Evolutionary conservation across 176 grass and related monocot genomes (phyloP).

Genomic region (Carex parvula): DNA sequence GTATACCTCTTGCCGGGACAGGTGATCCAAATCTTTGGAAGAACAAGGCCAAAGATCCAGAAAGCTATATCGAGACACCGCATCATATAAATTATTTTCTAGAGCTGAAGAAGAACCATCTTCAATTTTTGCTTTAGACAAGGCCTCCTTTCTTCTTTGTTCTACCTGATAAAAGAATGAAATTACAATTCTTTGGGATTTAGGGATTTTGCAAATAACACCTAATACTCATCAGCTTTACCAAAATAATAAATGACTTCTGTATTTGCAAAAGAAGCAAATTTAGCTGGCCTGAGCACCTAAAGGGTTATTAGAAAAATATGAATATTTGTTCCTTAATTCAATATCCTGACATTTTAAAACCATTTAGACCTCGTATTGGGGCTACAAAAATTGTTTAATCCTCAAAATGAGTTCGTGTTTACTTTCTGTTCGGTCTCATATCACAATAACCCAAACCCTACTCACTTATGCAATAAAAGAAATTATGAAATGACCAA

Average conservation of each 20-base stretch:
- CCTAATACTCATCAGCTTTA: background rate
- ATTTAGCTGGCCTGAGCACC: background rate
- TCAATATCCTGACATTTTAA: background rate
- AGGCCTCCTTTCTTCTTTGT: slow-evolving; percentile 86
- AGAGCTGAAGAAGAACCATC: slow-evolving; percentile 46
- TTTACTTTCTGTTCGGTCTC: background rate
- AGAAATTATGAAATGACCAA: background rate
- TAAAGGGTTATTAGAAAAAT: background rate
- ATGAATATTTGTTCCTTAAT: background rate
- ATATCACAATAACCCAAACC: background rate
- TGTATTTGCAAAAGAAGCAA: background rate
- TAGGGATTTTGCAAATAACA: background rate
- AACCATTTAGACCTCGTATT: background rate
- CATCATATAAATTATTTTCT: slow-evolving; percentile 69
- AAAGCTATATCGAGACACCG: slow-evolving; percentile 78
- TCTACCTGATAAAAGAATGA: slow-evolving; percentile 57
- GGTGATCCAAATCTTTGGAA: slow-evolving; percentile 95
- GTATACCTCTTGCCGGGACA: slow-evolving; percentile 75
- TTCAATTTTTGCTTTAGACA: slow-evolving; percentile 55
- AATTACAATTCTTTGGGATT: background rate
- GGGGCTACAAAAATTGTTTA: background rate
- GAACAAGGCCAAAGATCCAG: slow-evolving; percentile 95
- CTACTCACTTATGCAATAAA: background rate
- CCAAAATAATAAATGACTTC: background rate
- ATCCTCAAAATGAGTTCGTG: background rate